These are phyloP conservation scores for Aspergillus panamensis DNA, from an alignment of 495 filamentous ascomycete species.

Conservation along the genomic window DNA sequence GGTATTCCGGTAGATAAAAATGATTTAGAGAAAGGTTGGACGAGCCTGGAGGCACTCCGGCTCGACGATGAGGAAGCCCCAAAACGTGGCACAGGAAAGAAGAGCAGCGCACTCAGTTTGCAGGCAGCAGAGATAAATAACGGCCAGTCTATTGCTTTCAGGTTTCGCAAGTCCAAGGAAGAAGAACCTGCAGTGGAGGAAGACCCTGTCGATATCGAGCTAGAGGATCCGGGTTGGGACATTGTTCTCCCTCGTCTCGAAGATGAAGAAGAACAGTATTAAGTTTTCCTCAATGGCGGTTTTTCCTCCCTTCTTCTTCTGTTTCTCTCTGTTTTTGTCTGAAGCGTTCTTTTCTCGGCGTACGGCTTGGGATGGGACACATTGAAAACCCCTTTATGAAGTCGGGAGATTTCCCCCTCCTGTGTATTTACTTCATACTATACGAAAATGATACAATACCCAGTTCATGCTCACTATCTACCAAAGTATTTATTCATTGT, in stretches of 20 bases:
- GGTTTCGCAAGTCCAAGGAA: constrained; percentile 42
- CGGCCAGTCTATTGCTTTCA: constrained; percentile 66
- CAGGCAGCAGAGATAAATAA: constrained; percentile 53
- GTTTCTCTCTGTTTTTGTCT: background rate
- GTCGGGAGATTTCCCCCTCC: background rate
- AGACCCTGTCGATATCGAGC: constrained; percentile 36
- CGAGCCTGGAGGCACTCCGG: constrained; percentile 39
- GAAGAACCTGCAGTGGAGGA: constrained; percentile 18
- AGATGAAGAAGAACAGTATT: constrained; percentile 41
- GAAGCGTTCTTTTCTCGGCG: background rate
- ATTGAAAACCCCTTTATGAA: background rate
- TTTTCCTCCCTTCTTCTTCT: background rate
- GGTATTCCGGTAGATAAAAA: constrained; percentile 52
- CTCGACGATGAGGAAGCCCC: constrained; percentile 36
- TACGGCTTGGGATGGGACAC: background rate
- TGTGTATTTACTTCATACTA: too few species aligned
- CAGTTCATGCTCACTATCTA: too few species aligned
- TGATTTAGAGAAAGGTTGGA: constrained; percentile 58
- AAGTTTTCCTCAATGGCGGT: background rate
- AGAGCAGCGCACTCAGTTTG: constrained; percentile 40
- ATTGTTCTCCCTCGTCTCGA: constrained; percentile 62
- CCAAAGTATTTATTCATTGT: too few species aligned
- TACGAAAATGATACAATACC: too few species aligned
- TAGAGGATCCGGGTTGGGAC: constrained; percentile 58
- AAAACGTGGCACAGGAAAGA: constrained; percentile 40